These are phyloP conservation scores for Euryodendron excelsum DNA, from an alignment of 148 eudicot genomes.

Conservation along the genomic window DNA sequence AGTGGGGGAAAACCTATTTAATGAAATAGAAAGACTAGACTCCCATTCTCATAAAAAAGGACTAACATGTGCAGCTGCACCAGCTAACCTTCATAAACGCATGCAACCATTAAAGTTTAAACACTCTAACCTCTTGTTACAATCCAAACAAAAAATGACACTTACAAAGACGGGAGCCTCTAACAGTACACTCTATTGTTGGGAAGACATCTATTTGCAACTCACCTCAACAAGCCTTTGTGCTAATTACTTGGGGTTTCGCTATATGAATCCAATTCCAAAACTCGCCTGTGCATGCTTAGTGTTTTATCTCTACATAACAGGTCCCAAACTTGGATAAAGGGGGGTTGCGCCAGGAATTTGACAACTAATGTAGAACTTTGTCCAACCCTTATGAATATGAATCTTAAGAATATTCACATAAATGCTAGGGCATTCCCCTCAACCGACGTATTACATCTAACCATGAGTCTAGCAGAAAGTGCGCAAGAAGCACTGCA, in stretches of 20 bases:
- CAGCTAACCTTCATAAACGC: neutral
- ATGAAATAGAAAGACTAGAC: neutral
- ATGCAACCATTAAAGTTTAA: neutral
- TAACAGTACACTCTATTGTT: neutral
- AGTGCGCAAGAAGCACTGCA: too few species aligned
- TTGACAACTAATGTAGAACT: too few species aligned
- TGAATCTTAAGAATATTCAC: too few species aligned
- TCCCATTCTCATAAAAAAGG: neutral
- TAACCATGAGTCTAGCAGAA: too few species aligned
- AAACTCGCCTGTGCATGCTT: too few species aligned
- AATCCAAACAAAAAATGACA: neutral
- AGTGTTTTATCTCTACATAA: too few species aligned
- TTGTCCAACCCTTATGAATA: too few species aligned
- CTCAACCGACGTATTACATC: too few species aligned
- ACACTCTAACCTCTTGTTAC: neutral
- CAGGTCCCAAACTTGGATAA: too few species aligned
- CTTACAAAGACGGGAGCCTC: neutral
- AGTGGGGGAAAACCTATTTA: neutral
- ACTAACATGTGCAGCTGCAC: slow-evolving; percentile 1
- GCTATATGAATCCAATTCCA: neutral
- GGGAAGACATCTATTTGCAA: neutral
- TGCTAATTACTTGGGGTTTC: neutral
- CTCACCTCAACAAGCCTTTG: neutral
- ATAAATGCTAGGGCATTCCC: too few species aligned
- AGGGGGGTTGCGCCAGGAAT: too few species aligned